Base-by-base conservation (phyloP, 2,329 filamentous ascomycete genomes). In the Sporothrix pallida region DNA sequence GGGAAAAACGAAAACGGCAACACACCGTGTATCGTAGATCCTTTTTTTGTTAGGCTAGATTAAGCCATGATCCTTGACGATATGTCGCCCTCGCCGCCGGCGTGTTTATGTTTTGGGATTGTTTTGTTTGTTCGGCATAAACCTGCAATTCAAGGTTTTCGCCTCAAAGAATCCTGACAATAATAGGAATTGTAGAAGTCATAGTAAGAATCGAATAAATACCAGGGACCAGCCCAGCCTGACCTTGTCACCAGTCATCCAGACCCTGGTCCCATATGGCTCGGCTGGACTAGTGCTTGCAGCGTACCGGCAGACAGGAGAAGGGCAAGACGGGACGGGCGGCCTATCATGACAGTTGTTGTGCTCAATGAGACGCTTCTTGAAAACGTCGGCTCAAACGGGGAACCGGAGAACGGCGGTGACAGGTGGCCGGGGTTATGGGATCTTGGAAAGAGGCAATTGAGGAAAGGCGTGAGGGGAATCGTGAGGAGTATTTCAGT, bases 51-150 rank as follows among this genome's bases (percentile, higher is more conserved):
- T 26, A 26, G 20, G 9, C n/a, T 56, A 20, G 20, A 20, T 20
- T 9, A 17, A 8, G 52, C 6, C 31, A 23, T 17, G 23, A 68
- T 52, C 65, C 65, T 26, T 37, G 65, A 12, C 26, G 15, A 68
- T 68, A 68, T 52, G 65, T 68, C 65, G 46, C 23, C 26, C 15
- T 68, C 44, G 46, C 63, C 46, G 63, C 31, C 31, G 20, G 12
- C 42, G 46, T n/a, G 17, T 37, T 10, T 26, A 10, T 68, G 46
- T 37, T 68, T 68, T 52, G 44, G 20, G 7, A 7, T 52, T 48
- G 9, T 46, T 42, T 63, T 46, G 60, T 20, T n/a, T n/a, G 44
- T 65, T 68, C 63, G 46, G 46, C 63, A 68, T 52, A 37, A 68
- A 58, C 31, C 23, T 68, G 63, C 63, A 52, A 52, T 68, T 68